These are phyloP conservation scores for Letharia columbiana DNA, from an alignment of 495 filamentous ascomycete genomes.

Conservation along the genomic window DNA sequence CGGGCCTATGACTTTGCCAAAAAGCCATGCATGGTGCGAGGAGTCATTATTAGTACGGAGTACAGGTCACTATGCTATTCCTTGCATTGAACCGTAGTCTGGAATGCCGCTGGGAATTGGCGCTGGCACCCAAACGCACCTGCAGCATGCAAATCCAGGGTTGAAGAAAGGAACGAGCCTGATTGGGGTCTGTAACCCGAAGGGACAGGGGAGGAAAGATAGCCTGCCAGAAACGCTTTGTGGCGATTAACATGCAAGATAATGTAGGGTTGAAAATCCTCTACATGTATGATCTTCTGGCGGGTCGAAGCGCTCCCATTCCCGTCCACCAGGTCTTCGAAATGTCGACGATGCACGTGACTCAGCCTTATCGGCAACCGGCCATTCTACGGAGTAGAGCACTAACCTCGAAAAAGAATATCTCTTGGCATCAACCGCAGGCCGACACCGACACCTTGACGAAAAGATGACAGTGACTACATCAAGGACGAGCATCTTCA, in stretches of 20 bases:
- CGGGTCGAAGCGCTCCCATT: not conserved
- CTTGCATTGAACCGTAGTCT: not conserved
- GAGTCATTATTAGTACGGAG: not conserved
- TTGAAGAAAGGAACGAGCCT: not conserved
- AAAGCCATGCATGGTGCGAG: too few relatives aligned
- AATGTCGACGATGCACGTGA: not conserved
- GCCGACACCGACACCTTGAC: not conserved
- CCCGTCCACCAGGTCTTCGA: too few relatives aligned
- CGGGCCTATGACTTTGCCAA: not conserved
- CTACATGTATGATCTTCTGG: not conserved
- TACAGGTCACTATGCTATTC: not conserved
- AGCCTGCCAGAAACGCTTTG: not conserved
- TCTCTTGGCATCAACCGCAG: not conserved
- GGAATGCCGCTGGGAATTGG: too few relatives aligned
- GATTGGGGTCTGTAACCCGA: not conserved
- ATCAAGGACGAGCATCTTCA: not conserved
- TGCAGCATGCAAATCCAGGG: not conserved
- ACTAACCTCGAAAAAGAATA: not conserved
- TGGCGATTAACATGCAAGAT: not conserved
- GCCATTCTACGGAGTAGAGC: not conserved
- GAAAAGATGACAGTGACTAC: not conserved
- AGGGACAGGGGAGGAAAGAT: not conserved
- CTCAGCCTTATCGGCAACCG: constrained; percentile 1
- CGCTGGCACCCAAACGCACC: not conserved
- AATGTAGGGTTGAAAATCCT: not conserved